These are phyloP conservation scores for Calonectria montana DNA, from an alignment of 2,329 filamentous ascomycete genomes.

Conservation along the genomic window DNA sequence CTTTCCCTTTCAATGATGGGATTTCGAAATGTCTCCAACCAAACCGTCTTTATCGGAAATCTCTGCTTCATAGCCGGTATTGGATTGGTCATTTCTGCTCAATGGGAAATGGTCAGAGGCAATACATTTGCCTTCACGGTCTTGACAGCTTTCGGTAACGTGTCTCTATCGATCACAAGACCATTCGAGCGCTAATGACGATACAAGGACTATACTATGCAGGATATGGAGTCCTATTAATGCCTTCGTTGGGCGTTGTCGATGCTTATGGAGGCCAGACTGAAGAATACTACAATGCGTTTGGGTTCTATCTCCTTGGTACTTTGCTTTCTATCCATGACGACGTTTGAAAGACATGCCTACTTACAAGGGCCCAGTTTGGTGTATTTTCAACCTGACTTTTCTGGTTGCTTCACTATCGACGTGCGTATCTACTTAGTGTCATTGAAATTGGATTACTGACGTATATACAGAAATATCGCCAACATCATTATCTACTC, in stretches of 20 bases:
- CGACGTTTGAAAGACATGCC: not conserved
- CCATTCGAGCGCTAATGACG: not conserved
- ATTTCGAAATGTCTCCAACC: constrained; percentile 61
- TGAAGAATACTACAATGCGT: constrained; percentile 25
- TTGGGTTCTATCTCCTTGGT: constrained; percentile 25
- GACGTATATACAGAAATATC: constrained; percentile 1
- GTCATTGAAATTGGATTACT: not conserved
- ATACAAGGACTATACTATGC: constrained; percentile 16
- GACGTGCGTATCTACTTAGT: not conserved
- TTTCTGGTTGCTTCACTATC: constrained; percentile 22
- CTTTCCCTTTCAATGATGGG: constrained; percentile 66
- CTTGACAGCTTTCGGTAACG: constrained; percentile 62
- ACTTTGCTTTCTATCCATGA: not conserved
- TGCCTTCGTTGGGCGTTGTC: constrained; percentile 19
- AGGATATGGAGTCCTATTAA: constrained; percentile 18
- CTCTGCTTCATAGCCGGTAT: constrained; percentile 64
- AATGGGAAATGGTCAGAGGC: constrained; percentile 65
- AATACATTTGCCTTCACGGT: constrained; percentile 66
- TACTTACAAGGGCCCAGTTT: not conserved
- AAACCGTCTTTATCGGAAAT: constrained; percentile 65
- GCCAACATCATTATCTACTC: constrained; percentile 15
- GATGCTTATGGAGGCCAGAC: constrained; percentile 20
- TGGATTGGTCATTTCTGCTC: constrained; percentile 64
- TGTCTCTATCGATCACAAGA: not conserved
- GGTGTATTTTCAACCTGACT: constrained; percentile 21